These are phyloP conservation scores for Leccinum incarnatum DNA, from an alignment of 768 basidiomycete species.

Conservation along the genomic window DNA sequence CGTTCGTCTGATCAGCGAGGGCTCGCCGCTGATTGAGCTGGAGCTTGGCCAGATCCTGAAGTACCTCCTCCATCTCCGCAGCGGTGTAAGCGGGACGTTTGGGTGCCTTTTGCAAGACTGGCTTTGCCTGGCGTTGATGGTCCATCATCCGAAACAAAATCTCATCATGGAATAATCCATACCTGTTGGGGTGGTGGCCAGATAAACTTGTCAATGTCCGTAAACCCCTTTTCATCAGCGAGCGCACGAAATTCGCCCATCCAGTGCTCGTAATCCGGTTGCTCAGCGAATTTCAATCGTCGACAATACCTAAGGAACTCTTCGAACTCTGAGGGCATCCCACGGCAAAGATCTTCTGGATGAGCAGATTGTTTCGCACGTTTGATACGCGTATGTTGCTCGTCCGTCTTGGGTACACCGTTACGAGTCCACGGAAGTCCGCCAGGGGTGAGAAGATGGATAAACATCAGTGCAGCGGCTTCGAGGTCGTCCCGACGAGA, in stretches of 20 bases:
- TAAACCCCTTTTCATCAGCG: constrained; percentile 58
- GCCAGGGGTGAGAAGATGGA: constrained; percentile 73
- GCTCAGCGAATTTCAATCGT: constrained; percentile 62
- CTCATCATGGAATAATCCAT: constrained; percentile 1
- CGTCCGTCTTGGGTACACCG: constrained; percentile 71
- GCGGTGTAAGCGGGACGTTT: constrained; percentile 28
- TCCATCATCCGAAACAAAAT: constrained; percentile 2
- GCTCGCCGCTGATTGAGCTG: constrained; percentile 50
- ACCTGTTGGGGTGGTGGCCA: constrained; percentile 59
- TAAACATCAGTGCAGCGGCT: constrained; percentile 74
- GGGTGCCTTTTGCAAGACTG: constrained; percentile 17
- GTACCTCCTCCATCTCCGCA: constrained; percentile 51
- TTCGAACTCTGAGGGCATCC: constrained; percentile 70
- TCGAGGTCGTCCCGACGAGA: constrained; percentile 79
- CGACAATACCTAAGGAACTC: constrained; percentile 74
- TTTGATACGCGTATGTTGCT: constrained; percentile 60
- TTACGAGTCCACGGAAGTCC: constrained; percentile 78
- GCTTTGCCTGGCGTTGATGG: constrained; percentile 27
- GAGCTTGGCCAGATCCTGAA: constrained; percentile 58
- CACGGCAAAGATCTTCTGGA: constrained; percentile 66
- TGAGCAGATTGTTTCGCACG: constrained; percentile 58
- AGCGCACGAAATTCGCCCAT: constrained; percentile 60
- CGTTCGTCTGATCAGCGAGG: constrained; percentile 51
- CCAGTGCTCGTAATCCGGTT: constrained; percentile 68
- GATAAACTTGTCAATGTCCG: constrained; percentile 56